These are phyloP conservation scores for Populus davidiana DNA, from an alignment of 345 rosid genomes.

Conservation along the genomic window DNA sequence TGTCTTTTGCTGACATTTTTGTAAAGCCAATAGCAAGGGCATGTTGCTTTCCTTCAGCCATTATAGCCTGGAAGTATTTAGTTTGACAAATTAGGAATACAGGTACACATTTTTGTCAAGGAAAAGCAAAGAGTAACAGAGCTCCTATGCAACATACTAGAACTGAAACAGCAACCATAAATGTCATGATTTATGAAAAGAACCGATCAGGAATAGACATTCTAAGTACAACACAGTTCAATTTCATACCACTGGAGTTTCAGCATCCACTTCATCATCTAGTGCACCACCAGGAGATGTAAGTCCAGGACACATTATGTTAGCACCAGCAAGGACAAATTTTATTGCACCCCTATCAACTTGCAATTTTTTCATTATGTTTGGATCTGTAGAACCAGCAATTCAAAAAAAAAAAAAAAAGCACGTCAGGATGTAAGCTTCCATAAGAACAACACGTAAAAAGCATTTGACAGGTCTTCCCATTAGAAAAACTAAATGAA, in stretches of 20 bases:
- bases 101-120: not conserved
- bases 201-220: not conserved
- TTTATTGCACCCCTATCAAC: constrained; percentile 97
- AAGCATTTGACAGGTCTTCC: not conserved
- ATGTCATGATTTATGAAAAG: not conserved
- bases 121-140: not conserved
- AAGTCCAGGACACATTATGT: constrained; percentile 99
- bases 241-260: constrained; percentile 83
- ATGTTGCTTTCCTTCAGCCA: constrained; percentile 99
- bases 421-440: too few species aligned
- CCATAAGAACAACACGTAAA: not conserved
- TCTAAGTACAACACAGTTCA: not conserved
- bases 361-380: constrained; percentile 89
- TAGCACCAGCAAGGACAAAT: constrained; percentile 96
- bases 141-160: not conserved
- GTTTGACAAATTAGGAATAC: constrained; percentile 15
- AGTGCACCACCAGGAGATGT: constrained; percentile 94
- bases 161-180: not conserved
- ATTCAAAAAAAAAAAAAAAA: not conserved
- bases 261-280: constrained; percentile 86
- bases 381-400: constrained; percentile 53
- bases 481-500: not conserved
- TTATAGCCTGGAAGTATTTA: constrained; percentile 60
- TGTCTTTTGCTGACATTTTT: constrained; percentile 96
- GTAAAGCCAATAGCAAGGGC: constrained; percentile 98